A percentile compares a stretch with the other conserved stretches of the same genome.
Evolutionary conservation across 345 rosid species (phyloP).

Genomic region (Hypericum androsaemum): DNA sequence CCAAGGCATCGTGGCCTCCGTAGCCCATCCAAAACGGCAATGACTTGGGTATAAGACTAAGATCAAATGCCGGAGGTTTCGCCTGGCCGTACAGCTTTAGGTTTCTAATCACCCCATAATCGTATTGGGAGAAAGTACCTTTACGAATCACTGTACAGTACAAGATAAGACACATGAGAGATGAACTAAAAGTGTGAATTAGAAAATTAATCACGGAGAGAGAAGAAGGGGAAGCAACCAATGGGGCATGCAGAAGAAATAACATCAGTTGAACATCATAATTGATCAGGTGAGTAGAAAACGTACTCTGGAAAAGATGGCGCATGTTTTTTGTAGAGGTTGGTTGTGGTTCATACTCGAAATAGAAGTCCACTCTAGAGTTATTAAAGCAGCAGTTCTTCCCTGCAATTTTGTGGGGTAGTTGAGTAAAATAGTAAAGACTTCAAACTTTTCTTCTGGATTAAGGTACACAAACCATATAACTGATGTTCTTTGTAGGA

Average conservation of each 20-base stretch:
- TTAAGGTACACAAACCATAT: no score
- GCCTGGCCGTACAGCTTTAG: conserved; percentile 38
- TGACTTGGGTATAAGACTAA: conserved; percentile 46
- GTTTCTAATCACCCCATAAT: conserved; percentile 67
- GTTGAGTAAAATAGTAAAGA: no score
- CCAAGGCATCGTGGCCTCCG: conserved; percentile 71
- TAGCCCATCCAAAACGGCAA: conserved; percentile 86
- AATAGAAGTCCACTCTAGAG: conserved; percentile 50
- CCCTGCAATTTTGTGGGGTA: conserved; percentile 38
- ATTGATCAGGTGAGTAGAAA: background rate
- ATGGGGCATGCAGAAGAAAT: background rate
- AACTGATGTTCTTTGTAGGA: no score
- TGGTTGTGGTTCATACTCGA: conserved; percentile 84
- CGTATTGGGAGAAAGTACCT: conserved; percentile 65
- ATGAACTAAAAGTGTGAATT: background rate
- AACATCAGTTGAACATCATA: background rate
- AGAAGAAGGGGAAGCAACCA: background rate
- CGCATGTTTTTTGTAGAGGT: conserved; percentile 76
- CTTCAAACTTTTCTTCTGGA: no score
- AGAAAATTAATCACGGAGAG: background rate
- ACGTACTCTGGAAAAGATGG: conserved; percentile 87
- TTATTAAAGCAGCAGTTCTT: conserved; percentile 73
- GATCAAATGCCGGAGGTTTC: conserved; percentile 63
- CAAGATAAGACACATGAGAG: background rate
- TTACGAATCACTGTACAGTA: conserved; percentile 69